A percentile compares a stretch with the other conserved stretches of the same genome.
phyloP scores from a whole-genome alignment of 495 filamentous ascomycete genomes.

The Massariosphaeria phaeospora region DNA sequence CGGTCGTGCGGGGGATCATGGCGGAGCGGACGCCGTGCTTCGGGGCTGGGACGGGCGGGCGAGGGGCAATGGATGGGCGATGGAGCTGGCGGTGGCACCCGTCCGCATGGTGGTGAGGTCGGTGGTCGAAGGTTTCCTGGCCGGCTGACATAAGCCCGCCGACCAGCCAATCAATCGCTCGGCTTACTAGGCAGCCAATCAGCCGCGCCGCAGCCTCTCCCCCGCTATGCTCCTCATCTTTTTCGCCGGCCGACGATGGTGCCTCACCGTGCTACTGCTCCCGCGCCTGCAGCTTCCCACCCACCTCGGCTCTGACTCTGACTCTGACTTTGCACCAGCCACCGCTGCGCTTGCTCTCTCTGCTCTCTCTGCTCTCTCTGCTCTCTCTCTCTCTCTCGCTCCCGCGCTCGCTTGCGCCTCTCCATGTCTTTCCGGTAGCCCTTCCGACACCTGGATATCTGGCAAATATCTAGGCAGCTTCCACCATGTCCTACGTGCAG shows the following conservation, averaged over 20 bases:
- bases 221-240: neutral
- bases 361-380: neutral
- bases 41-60: conserved; percentile 21
- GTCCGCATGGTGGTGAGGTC: neutral
- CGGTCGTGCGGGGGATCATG: conserved; percentile 81
- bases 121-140: neutral
- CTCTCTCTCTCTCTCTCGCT: neutral
- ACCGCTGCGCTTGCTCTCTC: no score
- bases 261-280: no score
- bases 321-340: no score
- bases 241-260: no score
- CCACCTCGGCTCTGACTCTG: no score
- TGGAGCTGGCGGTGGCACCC: conserved; percentile 1
- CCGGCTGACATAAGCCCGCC: no score
- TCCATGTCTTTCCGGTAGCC: conserved; percentile 16
- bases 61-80: conserved; percentile 16
- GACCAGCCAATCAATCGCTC: no score
- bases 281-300: no score
- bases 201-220: neutral
- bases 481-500: conserved; percentile 21
- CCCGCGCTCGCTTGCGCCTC: neutral
- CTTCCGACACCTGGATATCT: conserved; percentile 3
- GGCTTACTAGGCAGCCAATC: neutral
- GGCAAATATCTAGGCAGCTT: conserved; percentile 1
- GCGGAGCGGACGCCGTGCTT: conserved; percentile 45